Conservation (phyloP, 768 basidiomycete species). For the Leccinum disarticulatum region DNA sequence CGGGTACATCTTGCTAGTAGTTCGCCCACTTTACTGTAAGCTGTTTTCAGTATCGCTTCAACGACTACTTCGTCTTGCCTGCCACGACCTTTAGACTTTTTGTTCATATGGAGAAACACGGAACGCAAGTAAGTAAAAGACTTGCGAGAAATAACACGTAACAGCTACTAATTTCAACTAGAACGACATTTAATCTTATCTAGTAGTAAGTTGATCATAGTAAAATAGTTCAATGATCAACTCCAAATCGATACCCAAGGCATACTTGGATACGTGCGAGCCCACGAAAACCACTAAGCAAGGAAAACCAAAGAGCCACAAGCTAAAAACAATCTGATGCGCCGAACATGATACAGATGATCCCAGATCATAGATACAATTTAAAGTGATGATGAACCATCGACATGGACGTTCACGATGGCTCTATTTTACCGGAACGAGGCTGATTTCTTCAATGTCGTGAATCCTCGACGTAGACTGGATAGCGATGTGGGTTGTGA, state of each 20-base stretch:
- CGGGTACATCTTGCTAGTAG: too few species aligned
- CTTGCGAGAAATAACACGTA: too few species aligned
- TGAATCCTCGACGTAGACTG: background rate
- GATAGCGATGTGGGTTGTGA: slow-evolving; percentile 15
- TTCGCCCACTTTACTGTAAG: too few species aligned
- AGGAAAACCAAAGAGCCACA: background rate
- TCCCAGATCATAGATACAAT: background rate
- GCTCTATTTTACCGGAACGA: background rate
- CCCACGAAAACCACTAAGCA: background rate
- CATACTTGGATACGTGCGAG: background rate
- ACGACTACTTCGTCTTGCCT: too few species aligned
- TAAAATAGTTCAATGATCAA: background rate
- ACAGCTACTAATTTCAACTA: background rate
- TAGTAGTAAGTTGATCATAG: background rate
- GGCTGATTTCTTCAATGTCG: background rate
- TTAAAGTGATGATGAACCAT: background rate
- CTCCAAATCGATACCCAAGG: background rate
- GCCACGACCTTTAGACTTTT: too few species aligned
- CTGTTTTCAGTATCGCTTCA: too few species aligned
- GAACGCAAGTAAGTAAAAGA: too few species aligned
- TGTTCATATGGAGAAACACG: too few species aligned
- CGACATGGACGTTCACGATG: background rate
- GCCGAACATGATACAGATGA: background rate
- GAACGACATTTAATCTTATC: background rate
- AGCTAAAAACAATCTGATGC: background rate